Conservation (phyloP, 2,329 filamentous ascomycete species). For the Simplicillium sp. region DNA sequence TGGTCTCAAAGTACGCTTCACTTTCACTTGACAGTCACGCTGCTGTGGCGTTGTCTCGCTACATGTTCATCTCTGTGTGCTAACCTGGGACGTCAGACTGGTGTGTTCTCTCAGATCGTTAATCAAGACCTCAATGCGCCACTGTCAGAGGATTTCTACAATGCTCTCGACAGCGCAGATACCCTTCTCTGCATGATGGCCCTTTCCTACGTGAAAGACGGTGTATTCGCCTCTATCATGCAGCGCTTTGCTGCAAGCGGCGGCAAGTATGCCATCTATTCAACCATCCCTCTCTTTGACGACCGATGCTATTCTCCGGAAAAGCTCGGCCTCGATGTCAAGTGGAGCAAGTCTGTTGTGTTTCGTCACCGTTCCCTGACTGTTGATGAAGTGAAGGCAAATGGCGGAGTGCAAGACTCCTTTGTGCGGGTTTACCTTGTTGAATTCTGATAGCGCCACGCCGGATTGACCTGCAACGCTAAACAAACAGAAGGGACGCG, state of each 20-base stretch:
- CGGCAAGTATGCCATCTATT: slow-evolving; percentile 1
- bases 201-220: slow-evolving; percentile 1
- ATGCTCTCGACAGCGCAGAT: slow-evolving; percentile 1
- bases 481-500: too few species aligned
- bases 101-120: slow-evolving; percentile 1
- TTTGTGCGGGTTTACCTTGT: slow-evolving; percentile 1
- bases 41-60: not conserved
- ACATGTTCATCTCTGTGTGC: not conserved
- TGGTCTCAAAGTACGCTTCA: not conserved
- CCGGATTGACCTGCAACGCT: too few species aligned
- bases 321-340: slow-evolving; percentile 1
- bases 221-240: not conserved
- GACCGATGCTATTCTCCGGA: slow-evolving; percentile 2
- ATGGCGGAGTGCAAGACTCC: not conserved
- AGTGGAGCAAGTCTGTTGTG: slow-evolving; percentile 1
- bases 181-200: slow-evolving; percentile 2
- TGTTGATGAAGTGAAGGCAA: not conserved
- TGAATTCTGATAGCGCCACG: not conserved
- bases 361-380: slow-evolving; percentile 1
- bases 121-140: slow-evolving; percentile 1
- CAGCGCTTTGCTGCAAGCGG: slow-evolving; percentile 1
- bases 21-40: too few species aligned
- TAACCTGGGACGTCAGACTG: not conserved
- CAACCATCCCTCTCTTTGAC: slow-evolving; percentile 2
- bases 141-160: not conserved